Evolutionary conservation across 768 basidiomycete genomes (phyloP), one percentile per base, ranked within the genome.

Genomic region (Rhizopogon vesiculosus): DNA sequence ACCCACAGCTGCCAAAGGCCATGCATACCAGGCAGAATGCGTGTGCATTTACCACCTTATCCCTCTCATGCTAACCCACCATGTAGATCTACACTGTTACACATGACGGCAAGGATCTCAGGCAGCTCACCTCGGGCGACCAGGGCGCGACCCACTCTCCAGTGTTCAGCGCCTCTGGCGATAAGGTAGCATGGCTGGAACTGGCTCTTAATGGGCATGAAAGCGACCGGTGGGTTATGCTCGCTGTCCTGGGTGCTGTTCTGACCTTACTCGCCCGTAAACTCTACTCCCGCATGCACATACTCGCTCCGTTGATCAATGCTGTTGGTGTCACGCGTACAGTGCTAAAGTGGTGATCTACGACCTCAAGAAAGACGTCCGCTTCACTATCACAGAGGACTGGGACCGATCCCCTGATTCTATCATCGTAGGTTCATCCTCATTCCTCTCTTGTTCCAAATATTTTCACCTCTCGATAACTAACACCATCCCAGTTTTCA

Each of bases 1-100:
- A 96, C 62, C 88, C 91, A 1, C 63, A 78, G 53, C 78, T 95
- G 16, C 83, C 84, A 12, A 78, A 81, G 42, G 89, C 94, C 0
- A 85, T 78, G 78, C 94, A 98, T 70, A 98, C 96, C 2, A 91
- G 91, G 62, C 89, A 93, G 65, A 86, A 95, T 62, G 88, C 95
- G 41, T 42, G 64, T 33, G 41, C 31, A 31, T 15, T 31, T 15
- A n/a, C 22, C 49, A 25, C 38, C 33, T 31, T 44, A 39, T 45
- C 12, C 5, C 10, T 45, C n/a, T 41, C 25, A 8, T 25, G 58
- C 46, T 40, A 43, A 60, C 50, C 18, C 8, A 16, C n/a, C 51
- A 16, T 22, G 44, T 53, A 91, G 89, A 75, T 92, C 39, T 93
- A 89, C 69, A 68, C 89, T 51, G 82, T 90, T 19, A 77, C 78